phyloP scores from a whole-genome alignment of 805 yeast genomes.

The Teunomyces stri region DNA sequence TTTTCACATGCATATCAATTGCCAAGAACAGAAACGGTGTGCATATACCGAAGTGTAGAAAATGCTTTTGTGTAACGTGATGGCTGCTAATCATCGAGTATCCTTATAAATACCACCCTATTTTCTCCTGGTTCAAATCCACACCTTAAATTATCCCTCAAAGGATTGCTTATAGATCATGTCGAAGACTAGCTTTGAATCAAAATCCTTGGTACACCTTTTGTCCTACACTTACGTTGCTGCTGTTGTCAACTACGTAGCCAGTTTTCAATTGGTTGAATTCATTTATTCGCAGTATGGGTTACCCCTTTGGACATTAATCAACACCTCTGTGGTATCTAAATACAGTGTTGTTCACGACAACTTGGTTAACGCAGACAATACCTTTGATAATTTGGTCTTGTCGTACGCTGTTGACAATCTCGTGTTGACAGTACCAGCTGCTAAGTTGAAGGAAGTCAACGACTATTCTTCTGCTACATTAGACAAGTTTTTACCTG shows the following conservation, averaged over 20 bases:
- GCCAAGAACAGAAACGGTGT: background rate
- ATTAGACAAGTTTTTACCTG: constrained; percentile 24
- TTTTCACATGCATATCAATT: background rate
- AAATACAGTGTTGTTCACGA: constrained; percentile 4
- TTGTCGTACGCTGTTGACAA: constrained; percentile 11
- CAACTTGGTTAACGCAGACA: background rate
- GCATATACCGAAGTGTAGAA: constrained; percentile 1
- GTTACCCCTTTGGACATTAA: constrained; percentile 17
- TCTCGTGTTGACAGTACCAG: constrained; percentile 8
- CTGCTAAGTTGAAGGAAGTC: constrained; percentile 20
- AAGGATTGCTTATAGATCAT: background rate
- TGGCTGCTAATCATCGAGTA: constrained; percentile 11
- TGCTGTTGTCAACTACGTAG: constrained; percentile 17
- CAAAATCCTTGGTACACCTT: constrained; percentile 33
- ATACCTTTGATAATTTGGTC: constrained; percentile 8
- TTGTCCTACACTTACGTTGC: constrained; percentile 30
- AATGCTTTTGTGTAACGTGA: constrained; percentile 1
- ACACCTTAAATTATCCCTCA: background rate
- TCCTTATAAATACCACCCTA: background rate
- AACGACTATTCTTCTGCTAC: constrained; percentile 19
- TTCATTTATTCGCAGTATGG: constrained; percentile 21
- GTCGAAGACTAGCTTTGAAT: constrained; percentile 24
- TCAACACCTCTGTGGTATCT: constrained; percentile 22
- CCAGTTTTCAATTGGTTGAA: constrained; percentile 25
- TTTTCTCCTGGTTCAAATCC: background rate